Base-by-base conservation (phyloP, 768 basidiomycete species). In the Suillus decipiens region DNA sequence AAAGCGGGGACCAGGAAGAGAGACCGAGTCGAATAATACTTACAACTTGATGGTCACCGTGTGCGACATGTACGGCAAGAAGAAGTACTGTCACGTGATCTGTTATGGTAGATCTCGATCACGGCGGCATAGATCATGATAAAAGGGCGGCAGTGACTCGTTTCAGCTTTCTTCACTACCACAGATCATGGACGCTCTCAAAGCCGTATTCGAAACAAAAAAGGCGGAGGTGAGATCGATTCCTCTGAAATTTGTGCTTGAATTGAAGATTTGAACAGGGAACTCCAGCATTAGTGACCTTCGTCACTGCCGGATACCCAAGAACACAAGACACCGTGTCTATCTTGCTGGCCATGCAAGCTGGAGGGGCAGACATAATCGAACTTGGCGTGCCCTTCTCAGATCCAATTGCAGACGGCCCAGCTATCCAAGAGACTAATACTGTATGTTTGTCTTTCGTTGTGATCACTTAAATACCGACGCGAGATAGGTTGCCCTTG, bases 341-440 rank as follows among this genome's bases (percentile, higher is more conserved):
- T 5, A 82, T 94, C 62, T 72, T 98, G 79, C 84, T 97, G 42
- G 91, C 91, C 19, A 92, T 98, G 87, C 89, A 97, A 75, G 83
- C 85, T 57, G 96, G 95, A 62, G 95, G 96, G 8, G 85, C 94
- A 48, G 94, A 97, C 73, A 85, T 96, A 64, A 94, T 97, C 62
- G 96, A 98, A 76, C 82, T 98, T 15, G 95, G 96, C 41, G 84
- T 96, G 34, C 95, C 96, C 0, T 98, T 96, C 80, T 95, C 92
- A 58, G 95, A 97, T 78, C 96, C 95, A 36, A 92, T 94, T 67
- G 95, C 93, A 15, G 95, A 98, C 78, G 95, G 96, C 0, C 91
- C 92, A 47, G 89, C 89, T 5, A 96, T 97, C 64, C 96, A 98
- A 73, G 89, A 89, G 67, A 84, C 91, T 22, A 97, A 96, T 74